Evolutionary conservation across 23 red algal genomes (phyloP), one percentile per base, ranked within the genome.

Genomic region (Gracilaria domingensis): DNA sequence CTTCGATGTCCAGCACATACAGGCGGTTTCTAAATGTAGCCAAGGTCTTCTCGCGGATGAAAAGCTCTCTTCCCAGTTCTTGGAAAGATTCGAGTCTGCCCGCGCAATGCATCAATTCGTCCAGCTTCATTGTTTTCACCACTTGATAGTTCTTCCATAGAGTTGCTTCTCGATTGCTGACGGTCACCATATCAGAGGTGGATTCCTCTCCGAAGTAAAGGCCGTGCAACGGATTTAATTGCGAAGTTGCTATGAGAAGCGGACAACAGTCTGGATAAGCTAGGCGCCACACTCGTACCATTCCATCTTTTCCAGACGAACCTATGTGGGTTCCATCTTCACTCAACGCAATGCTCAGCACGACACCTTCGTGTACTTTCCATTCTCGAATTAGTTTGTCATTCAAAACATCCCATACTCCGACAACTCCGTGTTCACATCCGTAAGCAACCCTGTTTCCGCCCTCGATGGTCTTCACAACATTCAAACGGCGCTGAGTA

Each of bases 261-360:
- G 64, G 32, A 37, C 29, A 13, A 37, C 30, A 36, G 30, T 69
- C 32, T 0, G 26, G 64, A 69, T 37, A 37, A 0, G 36, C 64
- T 1, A 69, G 32, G 33, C 64, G 64, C 64, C 64, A 36, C 32
- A 69, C 30, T 69, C 64, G 28, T 38, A 69, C 38, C 12, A 1
- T 32, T 0, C 64, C 64, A 37, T 69, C 64, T 13, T 34, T 37
- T 69, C 64, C 64, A 1, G 64, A 69, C 0, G 64, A 69, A 37
- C 64, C 64, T 32, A 69, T 69, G 16, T 69, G 64, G 32, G 25
- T 37, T 69, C 64, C 64, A 69, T 69, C 64, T 37, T 69, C 64
- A 37, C 64, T 69, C 30, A 69, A 3, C 12, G 64, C 64, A 14
- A 69, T 36, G 32, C 64, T 37, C 9, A 34, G 8, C 4, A 69